Base-by-base conservation (phyloP, 1,139 yeast species). In the Yamadazyma dushanensis region DNA sequence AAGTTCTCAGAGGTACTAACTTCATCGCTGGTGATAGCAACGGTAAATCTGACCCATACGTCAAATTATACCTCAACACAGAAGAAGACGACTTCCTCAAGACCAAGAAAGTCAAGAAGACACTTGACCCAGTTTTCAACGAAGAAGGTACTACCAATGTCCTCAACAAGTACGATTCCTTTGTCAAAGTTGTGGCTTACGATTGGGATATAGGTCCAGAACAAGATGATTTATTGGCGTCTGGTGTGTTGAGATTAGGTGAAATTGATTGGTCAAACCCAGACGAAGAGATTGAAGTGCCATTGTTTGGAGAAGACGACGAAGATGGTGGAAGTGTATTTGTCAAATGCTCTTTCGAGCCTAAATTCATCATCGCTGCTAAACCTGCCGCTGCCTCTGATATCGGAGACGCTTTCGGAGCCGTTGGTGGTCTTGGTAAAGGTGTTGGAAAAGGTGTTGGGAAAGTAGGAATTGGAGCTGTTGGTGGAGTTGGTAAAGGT, bases 171-270 rank as follows among this genome's bases (percentile, higher is more conserved):
- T 77, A 74, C 38, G 80, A 79, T 53, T 77, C 88, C 9, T 59
- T 61, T 4, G 60, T 90, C 39, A 65, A 66, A 40, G 69, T 86
- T 33, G 76, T 71, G 38, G 78, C 86, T 21, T 73, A 59, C 51
- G 98, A 92, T 57, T 90, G 97, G 96, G 98, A 92, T 61, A 78
- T 90, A 47, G 96, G 96, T 44, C 80, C 85, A 19, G 87, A 81
- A 44, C 78, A 76, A 44, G 94, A 92, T 58, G 97, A 92, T 59
- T 69, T 73, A 42, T 70, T 92, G 40, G 96, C 97, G 38, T 64
- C 64, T 23, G 88, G 82, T n/a, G 51, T 54, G 18, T 56, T 89
- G 40, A 73, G 78, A 13, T 63, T 92, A 44, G 59, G 76, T 0
- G 78, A 80, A 9, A 68, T 92, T 28, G 81, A 82, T 48, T 76